Percentiles rank a stretch among this genome's conserved stretches.
phyloP scores from a whole-genome alignment of 371 early-diverging fungal genomes.

The Mucor irregularis region DNA sequence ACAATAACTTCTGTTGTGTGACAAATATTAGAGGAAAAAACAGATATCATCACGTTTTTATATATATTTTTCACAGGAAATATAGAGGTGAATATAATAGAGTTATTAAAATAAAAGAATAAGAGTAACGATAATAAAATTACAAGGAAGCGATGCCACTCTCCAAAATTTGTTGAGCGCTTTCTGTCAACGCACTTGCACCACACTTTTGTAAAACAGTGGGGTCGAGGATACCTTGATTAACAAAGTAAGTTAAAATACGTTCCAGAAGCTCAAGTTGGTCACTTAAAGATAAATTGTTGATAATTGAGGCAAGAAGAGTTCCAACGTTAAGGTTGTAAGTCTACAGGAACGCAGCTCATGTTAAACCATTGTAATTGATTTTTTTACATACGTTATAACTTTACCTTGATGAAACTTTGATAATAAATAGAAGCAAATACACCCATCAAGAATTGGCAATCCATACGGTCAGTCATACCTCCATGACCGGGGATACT shows the following conservation, averaged over 20 bases:
- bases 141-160: constrained; percentile 5
- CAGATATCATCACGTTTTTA: too few relatives aligned
- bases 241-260: constrained; percentile 54
- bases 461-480: constrained; percentile 97
- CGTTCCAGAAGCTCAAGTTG: constrained; percentile 58
- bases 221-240: constrained; percentile 56
- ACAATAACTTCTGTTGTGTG: too few relatives aligned
- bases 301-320: constrained; percentile 49
- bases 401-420: constrained; percentile 76
- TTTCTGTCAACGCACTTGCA: constrained; percentile 29
- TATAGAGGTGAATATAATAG: background rate
- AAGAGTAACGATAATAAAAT: background rate
- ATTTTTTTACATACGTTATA: background rate
- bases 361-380: too few relatives aligned
- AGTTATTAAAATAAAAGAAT: background rate
- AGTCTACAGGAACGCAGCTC: constrained; percentile 23
- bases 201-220: constrained; percentile 41
- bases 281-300: constrained; percentile 43
- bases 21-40: background rate
- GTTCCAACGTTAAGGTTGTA: constrained; percentile 48
- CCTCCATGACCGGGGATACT: constrained; percentile 99
- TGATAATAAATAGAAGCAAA: constrained; percentile 94
- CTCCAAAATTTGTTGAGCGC: constrained; percentile 20
- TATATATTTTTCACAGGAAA: too few relatives aligned
- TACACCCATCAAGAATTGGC: constrained; percentile 97